A percentile compares a stretch with the other conserved stretches of the same genome.
These are phyloP conservation scores for Trametes punicea DNA, from an alignment of 768 basidiomycete species.

Conservation along the genomic window DNA sequence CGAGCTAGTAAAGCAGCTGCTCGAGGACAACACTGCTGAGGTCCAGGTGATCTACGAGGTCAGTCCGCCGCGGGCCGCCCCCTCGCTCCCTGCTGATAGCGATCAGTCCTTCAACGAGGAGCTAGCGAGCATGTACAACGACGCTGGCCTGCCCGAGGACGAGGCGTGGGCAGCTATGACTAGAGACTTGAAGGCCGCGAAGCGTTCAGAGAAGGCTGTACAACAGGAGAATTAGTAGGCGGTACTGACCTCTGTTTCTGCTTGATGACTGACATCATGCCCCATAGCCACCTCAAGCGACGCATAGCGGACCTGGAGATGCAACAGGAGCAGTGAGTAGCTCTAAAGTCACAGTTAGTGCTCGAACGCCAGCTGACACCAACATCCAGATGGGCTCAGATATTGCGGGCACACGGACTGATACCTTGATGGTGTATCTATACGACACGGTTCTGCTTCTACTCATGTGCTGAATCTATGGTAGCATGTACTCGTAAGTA, in stretches of 20 bases:
- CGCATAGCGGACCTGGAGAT: constrained; percentile 67
- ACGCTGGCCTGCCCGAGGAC: constrained; percentile 74
- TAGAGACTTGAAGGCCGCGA: constrained; percentile 69
- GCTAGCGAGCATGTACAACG: constrained; percentile 86
- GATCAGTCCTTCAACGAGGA: constrained; percentile 90
- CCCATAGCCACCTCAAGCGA: constrained; percentile 60
- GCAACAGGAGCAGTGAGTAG: constrained; percentile 75
- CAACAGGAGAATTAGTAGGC: constrained; percentile 77
- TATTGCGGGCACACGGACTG: constrained; percentile 49
- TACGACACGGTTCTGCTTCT: neutral
- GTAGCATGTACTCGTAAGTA: constrained; percentile 1
- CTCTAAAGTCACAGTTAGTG: neutral
- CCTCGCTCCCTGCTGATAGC: constrained; percentile 1
- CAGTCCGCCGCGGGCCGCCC: constrained; percentile 20
- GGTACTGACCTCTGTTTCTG: constrained; percentile 11
- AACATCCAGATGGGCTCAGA: constrained; percentile 56
- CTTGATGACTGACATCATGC: neutral
- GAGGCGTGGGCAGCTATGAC: constrained; percentile 83
- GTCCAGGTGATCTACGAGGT: constrained; percentile 95
- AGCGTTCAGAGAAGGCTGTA: constrained; percentile 70
- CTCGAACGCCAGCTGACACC: constrained; percentile 5
- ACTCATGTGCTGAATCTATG: constrained; percentile 11
- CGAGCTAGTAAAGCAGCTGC: constrained; percentile 73
- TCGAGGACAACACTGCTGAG: constrained; percentile 76
- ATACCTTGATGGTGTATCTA: constrained; percentile 33